Conservation (phyloP, 2,329 filamentous ascomycete genomes). For the Chaetomiaceae sp. region DNA sequence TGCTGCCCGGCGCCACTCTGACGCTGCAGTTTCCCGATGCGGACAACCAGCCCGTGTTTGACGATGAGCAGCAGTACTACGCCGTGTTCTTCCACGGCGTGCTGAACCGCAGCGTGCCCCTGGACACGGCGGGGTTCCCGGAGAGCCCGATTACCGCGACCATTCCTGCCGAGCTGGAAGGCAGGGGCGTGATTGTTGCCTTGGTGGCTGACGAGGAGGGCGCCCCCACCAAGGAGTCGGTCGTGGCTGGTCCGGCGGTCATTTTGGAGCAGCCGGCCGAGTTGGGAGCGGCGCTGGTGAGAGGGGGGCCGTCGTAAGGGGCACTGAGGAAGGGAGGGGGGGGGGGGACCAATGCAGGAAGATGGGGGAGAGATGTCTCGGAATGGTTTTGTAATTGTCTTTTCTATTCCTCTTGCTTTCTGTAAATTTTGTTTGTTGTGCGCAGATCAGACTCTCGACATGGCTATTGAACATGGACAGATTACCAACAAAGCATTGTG, state of each 20-base stretch:
- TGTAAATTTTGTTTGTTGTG: too few relatives aligned
- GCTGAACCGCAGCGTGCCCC: constrained; percentile 18
- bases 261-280: constrained; percentile 16
- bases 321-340: background rate
- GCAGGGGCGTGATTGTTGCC: constrained; percentile 20
- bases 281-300: background rate
- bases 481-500: too few relatives aligned
- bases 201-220: constrained; percentile 17
- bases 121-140: constrained; percentile 16
- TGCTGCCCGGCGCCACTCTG: constrained; percentile 17
- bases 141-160: constrained; percentile 15
- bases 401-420: too few relatives aligned
- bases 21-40: constrained; percentile 16
- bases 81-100: constrained; percentile 23
- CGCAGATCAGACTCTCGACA: too few relatives aligned
- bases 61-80: constrained; percentile 15
- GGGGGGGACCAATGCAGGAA: too few relatives aligned
- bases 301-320: background rate
- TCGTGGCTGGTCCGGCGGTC: constrained; percentile 20
- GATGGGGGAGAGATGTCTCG: too few relatives aligned
- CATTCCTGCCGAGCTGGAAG: constrained; percentile 20
- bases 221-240: constrained; percentile 20
- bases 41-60: constrained; percentile 15
- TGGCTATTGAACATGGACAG: too few relatives aligned
- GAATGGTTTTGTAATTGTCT: too few relatives aligned